phyloP scores from a whole-genome alignment of 441 rosid genomes.

The Flueggea neowawraea region DNA sequence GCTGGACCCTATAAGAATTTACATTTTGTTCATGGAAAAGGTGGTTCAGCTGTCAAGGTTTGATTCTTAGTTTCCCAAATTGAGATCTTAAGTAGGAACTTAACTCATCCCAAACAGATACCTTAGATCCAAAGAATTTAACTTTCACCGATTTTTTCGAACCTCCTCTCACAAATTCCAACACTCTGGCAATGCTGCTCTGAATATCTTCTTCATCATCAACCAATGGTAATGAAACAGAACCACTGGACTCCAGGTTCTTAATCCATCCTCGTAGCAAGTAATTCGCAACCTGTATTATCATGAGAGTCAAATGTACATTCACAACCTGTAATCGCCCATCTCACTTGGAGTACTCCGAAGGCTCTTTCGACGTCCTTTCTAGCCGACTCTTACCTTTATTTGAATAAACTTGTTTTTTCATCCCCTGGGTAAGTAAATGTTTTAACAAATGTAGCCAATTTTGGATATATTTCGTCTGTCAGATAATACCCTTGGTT shows the following conservation, averaged over 20 bases:
- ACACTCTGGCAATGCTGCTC: constrained; percentile 28
- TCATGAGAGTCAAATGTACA: background rate
- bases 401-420: too few species aligned
- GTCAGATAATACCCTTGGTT: too few species aligned
- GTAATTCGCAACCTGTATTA: constrained; percentile 72
- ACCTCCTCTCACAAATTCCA: constrained; percentile 72
- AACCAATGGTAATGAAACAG: constrained; percentile 50
- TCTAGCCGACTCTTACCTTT: too few species aligned
- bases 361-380: too few species aligned
- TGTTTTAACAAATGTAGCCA: too few species aligned
- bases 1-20: too few species aligned
- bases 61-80: constrained; percentile 23
- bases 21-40: too few species aligned
- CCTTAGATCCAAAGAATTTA: constrained; percentile 39
- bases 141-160: constrained; percentile 48
- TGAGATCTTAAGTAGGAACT: constrained; percentile 40
- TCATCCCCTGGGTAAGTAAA: too few species aligned
- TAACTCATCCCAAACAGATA: constrained; percentile 49
- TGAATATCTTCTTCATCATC: constrained; percentile 34
- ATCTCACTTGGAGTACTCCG: too few species aligned
- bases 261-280: constrained; percentile 82
- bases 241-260: constrained; percentile 64
- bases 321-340: too few species aligned
- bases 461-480: too few species aligned
- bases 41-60: constrained; percentile 12